Percentiles rank a stretch among this genome's conserved stretches.
These are phyloP conservation scores for Saccharum spontaneum DNA, from an alignment of 176 grass and related monocot genomes.

Conservation along the genomic window DNA sequence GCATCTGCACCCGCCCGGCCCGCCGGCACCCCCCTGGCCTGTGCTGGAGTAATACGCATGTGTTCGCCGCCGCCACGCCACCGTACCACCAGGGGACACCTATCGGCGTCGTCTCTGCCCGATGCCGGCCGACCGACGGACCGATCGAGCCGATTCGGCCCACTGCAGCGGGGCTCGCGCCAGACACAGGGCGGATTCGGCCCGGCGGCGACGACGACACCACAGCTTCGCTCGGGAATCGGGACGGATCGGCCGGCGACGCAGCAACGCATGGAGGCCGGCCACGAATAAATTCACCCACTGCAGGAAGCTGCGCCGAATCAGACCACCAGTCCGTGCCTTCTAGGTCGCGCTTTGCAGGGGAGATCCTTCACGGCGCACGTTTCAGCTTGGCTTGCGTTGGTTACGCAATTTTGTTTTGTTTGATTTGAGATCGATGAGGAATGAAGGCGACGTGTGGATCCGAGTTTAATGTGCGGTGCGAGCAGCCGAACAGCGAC, in stretches of 20 bases:
- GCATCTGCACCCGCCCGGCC: not conserved
- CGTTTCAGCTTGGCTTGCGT: not conserved
- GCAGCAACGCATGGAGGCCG: not conserved
- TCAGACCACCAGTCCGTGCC: not conserved
- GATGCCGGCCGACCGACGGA: not conserved
- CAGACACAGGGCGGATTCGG: not conserved
- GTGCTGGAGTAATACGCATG: too few species aligned
- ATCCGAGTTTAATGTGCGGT: not conserved
- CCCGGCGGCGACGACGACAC: not conserved
- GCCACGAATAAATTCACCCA: not conserved
- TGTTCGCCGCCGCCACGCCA: too few species aligned
- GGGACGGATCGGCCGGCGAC: too few species aligned
- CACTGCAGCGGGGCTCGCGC: not conserved
- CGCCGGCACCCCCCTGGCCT: too few species aligned
- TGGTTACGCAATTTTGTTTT: not conserved
- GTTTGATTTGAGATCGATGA: not conserved
- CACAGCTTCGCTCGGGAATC: too few species aligned
- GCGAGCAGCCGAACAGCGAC: not conserved
- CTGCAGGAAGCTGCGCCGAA: not conserved
- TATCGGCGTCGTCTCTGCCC: not conserved
- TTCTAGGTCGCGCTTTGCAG: not conserved
- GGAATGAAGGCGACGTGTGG: not conserved
- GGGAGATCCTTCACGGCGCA: not conserved
- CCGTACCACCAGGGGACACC: too few species aligned
- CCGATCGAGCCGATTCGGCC: too few species aligned